Base-by-base conservation (phyloP, 78 protist species). In the Goniomonas avonlea region DNA sequence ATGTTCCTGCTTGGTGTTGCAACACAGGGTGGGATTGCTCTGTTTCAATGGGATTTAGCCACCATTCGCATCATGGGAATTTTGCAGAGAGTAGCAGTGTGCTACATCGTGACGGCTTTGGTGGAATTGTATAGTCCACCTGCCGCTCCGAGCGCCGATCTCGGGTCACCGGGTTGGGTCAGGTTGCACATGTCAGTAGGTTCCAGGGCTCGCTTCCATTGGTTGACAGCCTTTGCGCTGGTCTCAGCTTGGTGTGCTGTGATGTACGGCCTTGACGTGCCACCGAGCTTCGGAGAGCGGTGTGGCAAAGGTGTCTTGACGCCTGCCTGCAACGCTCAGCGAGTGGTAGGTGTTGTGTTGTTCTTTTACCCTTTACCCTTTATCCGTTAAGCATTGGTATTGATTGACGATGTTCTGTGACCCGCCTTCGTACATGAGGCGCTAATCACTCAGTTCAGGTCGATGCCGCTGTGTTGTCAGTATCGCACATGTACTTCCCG, bases 261-360 rank as follows among this genome's bases (percentile, higher is more conserved):
- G 25, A 45, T 45, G 53, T 45, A 17, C 13, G 53, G 53, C 53
- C 25, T 45, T 9, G 53, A 45, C 53, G 53, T 45, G 53, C 53
- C 53, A 13, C n/a, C n/a, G n/a, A n/a, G n/a, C n/a, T n/a, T n/a
- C n/a, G n/a, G n/a, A n/a, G n/a, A n/a, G n/a, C n/a, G n/a, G n/a
- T 65, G 20, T n/a, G 38, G 73, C 48, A 31, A 40, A 29, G 73
- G 48, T 5, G 35, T 31, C 38, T 40, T 65, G 40, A 37, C 73
- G 17, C 48, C 73, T 18, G 34, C 15, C 20, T 65, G 73, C 73
- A 65, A 65, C 35, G 73, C 73, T n/a, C n/a, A n/a, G n/a, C n/a
- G n/a, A n/a, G n/a, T n/a, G n/a, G n/a, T n/a, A n/a, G n/a, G n/a
- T n/a, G n/a, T n/a, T n/a, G n/a, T n/a, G n/a, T n/a, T n/a, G n/a